Conservation (phyloP, 2,329 filamentous ascomycete species). For the Cordyceps farinosa region DNA sequence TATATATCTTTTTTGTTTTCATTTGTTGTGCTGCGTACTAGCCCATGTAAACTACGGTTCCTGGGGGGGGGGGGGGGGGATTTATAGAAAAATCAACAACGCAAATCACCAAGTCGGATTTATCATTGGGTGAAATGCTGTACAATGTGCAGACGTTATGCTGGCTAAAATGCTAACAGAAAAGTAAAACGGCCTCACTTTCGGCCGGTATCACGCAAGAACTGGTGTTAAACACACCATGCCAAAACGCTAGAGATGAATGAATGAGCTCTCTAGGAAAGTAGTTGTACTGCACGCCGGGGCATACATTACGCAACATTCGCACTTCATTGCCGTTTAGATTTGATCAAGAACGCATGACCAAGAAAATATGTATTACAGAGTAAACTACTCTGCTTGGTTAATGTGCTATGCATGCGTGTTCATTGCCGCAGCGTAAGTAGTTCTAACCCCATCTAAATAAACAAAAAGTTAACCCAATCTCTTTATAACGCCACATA, state of each 20-base stretch:
- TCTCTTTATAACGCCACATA: slow-evolving; percentile 10
- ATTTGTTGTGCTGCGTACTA: slow-evolving; percentile 1
- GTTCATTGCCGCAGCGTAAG: not conserved
- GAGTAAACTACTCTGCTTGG: not conserved
- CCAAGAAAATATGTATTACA: not conserved
- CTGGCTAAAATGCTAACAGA: too few relatives aligned
- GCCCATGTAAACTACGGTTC: slow-evolving; percentile 18
- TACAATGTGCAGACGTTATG: too few relatives aligned
- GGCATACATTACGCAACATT: too few relatives aligned
- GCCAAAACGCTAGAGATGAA: too few relatives aligned
- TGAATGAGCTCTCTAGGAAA: too few relatives aligned
- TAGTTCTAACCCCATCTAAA: slow-evolving; percentile 7
- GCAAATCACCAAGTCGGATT: not conserved
- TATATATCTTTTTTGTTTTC: slow-evolving; percentile 1
- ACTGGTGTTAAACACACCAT: too few relatives aligned
- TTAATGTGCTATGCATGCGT: slow-evolving; percentile 4
- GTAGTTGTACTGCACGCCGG: too few relatives aligned
- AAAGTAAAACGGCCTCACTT: too few relatives aligned
- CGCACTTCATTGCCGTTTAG: too few relatives aligned
- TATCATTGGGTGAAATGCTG: not conserved
- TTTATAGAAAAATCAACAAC: not conserved
- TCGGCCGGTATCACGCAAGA: too few relatives aligned
- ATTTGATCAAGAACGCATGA: too few relatives aligned
- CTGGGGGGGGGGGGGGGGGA: not conserved
- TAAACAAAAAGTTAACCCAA: not conserved